phyloP scores from a whole-genome alignment of 352 stramenopile species.

The Phytophthora palmivora region DNA sequence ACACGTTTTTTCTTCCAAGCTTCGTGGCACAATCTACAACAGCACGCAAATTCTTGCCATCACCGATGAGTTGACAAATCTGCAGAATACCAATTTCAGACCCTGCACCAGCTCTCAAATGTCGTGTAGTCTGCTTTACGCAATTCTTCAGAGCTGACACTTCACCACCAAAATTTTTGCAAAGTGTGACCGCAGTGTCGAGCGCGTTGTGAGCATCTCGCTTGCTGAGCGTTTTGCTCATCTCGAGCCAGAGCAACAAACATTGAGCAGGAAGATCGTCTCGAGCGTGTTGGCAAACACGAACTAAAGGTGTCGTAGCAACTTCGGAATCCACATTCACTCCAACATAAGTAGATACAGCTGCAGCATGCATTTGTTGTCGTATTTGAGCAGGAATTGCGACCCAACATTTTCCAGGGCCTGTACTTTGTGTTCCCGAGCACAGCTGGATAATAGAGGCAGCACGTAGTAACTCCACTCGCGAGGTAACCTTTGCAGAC shows the following conservation, averaged over 20 bases:
- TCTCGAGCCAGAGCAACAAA: conserved; percentile 41
- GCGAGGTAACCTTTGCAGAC: conserved; percentile 28
- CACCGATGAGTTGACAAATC: conserved; percentile 33
- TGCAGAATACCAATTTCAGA: conserved; percentile 27
- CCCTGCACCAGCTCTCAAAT: conserved; percentile 17
- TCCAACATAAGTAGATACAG: neutral
- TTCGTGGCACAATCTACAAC: conserved; percentile 33
- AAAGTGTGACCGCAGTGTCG: conserved; percentile 16
- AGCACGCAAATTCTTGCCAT: conserved; percentile 17
- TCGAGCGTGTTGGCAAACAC: conserved; percentile 44
- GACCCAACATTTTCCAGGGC: conserved; percentile 60
- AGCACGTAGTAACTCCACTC: conserved; percentile 30
- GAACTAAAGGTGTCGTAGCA: conserved; percentile 28
- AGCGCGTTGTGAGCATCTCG: conserved; percentile 21
- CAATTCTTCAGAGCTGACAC: conserved; percentile 37
- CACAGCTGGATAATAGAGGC: conserved; percentile 41
- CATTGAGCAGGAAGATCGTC: conserved; percentile 43
- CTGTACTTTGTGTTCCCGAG: conserved; percentile 13
- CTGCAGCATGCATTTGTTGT: conserved; percentile 32
- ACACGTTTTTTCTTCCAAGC: conserved; percentile 31
- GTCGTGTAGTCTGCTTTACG: conserved; percentile 28
- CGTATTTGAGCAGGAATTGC: conserved; percentile 34
- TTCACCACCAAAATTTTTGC: conserved; percentile 26
- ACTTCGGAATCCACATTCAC: conserved; percentile 1
- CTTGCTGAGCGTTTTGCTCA: conserved; percentile 34